These are phyloP conservation scores for Nakazawaea wyomingensis DNA, from an alignment of 805 yeast genomes.

Conservation along the genomic window DNA sequence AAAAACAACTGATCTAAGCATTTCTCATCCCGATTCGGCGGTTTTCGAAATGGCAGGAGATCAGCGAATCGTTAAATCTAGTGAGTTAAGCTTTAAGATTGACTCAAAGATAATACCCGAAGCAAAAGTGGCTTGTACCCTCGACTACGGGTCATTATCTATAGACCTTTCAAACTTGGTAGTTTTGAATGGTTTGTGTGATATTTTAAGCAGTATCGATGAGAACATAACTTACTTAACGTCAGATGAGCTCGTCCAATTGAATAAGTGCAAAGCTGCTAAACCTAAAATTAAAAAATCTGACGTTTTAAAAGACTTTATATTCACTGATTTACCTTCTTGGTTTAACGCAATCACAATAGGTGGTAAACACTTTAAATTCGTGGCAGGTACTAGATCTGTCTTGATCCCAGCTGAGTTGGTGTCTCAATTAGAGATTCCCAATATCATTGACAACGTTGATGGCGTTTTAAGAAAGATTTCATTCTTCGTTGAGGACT, in stretches of 20 bases:
- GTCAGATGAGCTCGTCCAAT: neutral
- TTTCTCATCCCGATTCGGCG: neutral
- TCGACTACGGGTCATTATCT: slow-evolving; percentile 19
- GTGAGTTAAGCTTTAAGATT: slow-evolving; percentile 15
- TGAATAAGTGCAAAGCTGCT: neutral
- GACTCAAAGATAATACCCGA: slow-evolving; percentile 22
- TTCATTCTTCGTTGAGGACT: slow-evolving; percentile 4
- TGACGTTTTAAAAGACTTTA: slow-evolving; percentile 13
- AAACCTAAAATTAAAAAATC: neutral
- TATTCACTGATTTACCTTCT: slow-evolving; percentile 27
- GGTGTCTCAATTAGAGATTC: slow-evolving; percentile 25
- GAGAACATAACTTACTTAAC: slow-evolving; percentile 1
- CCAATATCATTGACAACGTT: slow-evolving; percentile 34
- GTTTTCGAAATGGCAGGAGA: slow-evolving; percentile 6
- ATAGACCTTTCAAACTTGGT: slow-evolving; percentile 24
- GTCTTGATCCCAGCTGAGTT: slow-evolving; percentile 35
- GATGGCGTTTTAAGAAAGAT: slow-evolving; percentile 16
- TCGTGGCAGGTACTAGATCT: slow-evolving; percentile 37
- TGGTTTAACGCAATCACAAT: slow-evolving; percentile 27
- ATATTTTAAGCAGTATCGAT: slow-evolving; percentile 11
- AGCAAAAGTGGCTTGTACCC: slow-evolving; percentile 14
- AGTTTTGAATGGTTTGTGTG: slow-evolving; percentile 24
- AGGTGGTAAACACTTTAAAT: slow-evolving; percentile 18
- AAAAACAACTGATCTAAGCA: slow-evolving; percentile 8
- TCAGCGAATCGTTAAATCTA: slow-evolving; percentile 3